Conservation (phyloP, 2,329 filamentous ascomycete genomes). For the Claviceps paspali region DNA sequence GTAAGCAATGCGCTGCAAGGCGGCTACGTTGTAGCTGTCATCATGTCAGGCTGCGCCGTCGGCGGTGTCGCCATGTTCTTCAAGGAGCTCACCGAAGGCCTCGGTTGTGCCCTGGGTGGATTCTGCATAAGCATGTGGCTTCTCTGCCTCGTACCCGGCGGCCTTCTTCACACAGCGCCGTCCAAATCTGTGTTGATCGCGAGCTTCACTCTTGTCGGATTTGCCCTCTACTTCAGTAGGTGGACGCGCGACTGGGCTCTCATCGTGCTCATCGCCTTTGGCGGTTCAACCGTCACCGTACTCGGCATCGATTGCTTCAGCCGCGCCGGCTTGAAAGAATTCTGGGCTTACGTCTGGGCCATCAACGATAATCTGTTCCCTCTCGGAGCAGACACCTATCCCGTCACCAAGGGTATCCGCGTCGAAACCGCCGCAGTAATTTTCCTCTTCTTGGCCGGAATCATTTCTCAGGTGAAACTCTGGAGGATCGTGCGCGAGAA, state of each 20-base stretch:
- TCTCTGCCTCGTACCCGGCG: constrained; percentile 59
- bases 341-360: constrained; percentile 85
- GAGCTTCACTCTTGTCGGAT: constrained; percentile 51
- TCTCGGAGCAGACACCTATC: constrained; percentile 60
- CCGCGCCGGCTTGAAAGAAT: constrained; percentile 82
- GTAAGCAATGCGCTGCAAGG: constrained; percentile 65
- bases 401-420: constrained; percentile 69
- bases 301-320: constrained; percentile 86
- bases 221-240: constrained; percentile 62
- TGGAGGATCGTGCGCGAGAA: constrained; percentile 66
- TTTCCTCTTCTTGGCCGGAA: constrained; percentile 56
- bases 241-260: constrained; percentile 66
- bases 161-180: constrained; percentile 47
- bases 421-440: constrained; percentile 71
- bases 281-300: constrained; percentile 63
- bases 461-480: constrained; percentile 72
- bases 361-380: constrained; percentile 73
- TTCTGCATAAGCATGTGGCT: constrained; percentile 89
- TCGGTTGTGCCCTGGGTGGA: constrained; percentile 78
- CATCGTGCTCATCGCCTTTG: constrained; percentile 63
- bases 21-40: constrained; percentile 66
- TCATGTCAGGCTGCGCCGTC: constrained; percentile 57
- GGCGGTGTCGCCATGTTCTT: constrained; percentile 66
- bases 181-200: constrained; percentile 63
- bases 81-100: constrained; percentile 61